Base-by-base conservation (phyloP, 192 early-diverging fungal genomes). In the Coemansia javaensis region DNA sequence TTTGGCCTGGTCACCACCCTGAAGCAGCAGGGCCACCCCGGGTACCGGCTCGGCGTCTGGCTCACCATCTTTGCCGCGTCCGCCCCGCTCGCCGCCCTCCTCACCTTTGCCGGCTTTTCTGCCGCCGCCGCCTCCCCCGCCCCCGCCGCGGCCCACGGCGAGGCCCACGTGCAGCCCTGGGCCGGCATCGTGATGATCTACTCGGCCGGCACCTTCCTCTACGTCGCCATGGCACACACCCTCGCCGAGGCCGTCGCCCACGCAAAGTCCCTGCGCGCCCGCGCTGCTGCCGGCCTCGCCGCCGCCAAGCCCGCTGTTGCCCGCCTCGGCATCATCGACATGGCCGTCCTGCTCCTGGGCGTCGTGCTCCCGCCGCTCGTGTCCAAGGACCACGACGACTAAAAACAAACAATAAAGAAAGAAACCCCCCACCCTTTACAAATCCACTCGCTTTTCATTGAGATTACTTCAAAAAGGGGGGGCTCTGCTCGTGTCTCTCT, bases 1-100 rank as follows among this genome's bases (percentile, higher is more conserved):
- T 93, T 98, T 66, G 93, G 90, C 0, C 77, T 98, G 8, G 79
- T 87, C 15, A 93, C 90, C 1, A 86, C 89, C n/a, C 75, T 98
- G 15, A 69, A 95, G 42, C 77, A 82, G 47, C 83, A 90, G 44
- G 85, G 90, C 4, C 71, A 81, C 46, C 74, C 79, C 7, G 64
- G 71, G 27, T 73, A 77, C 13, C 78, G 79, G 42, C 80, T 93
- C 36, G 79, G 83, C 23, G 73, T 85, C 21, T 86, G 90, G 52
- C 76, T 98, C 22, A 61, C 83, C 7, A 65, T 87, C 21, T 95
- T 98, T 59, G 82, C 91, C 5, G 53, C 85, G 1, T 81, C 91
- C 0, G 93, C 95, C 6, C 95, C 95, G 5, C 32, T 93, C 12
- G 85, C 85, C 1, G 88, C 93, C 1, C 66, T 95, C 24, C 35